Evolutionary conservation across 768 basidiomycete species (phyloP).

Genomic region (Boletellus ananas): DNA sequence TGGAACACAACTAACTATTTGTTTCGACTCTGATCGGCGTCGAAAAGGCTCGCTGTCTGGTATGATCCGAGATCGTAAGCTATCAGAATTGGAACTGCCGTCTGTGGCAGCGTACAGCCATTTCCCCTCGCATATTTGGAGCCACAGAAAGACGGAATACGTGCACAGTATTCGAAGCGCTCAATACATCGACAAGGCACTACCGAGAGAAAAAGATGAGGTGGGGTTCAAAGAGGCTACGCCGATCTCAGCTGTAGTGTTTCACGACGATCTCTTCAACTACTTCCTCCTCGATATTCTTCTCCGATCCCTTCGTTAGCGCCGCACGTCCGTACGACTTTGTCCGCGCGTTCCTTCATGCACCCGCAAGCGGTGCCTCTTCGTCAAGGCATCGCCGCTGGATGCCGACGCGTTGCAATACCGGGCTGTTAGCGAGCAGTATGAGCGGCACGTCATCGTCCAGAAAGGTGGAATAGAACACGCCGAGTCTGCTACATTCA

Average conservation of each 20-base stretch:
- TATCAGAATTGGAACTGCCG: too few species aligned
- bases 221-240: too few species aligned
- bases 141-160: too few species aligned
- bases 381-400: conserved; percentile 33
- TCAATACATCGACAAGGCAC: too few species aligned
- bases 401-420: conserved; percentile 44
- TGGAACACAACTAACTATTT: too few species aligned
- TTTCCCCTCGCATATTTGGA: too few species aligned
- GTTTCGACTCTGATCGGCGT: too few species aligned
- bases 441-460: conserved; percentile 45
- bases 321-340: conserved; percentile 52
- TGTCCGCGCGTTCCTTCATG: conserved; percentile 47
- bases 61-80: too few species aligned
- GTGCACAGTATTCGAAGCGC: too few species aligned
- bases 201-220: too few species aligned
- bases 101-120: too few species aligned
- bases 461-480: conserved; percentile 38
- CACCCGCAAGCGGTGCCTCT: conserved; percentile 45
- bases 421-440: conserved; percentile 44
- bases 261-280: conserved; percentile 52
- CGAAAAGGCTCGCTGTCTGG: too few species aligned
- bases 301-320: conserved; percentile 36
- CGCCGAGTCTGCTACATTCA: conserved; percentile 45
- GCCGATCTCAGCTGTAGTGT: conserved; percentile 45
- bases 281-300: conserved; percentile 51